Conservation (phyloP, 2,329 filamentous ascomycete species). For the Paecilomyces fulvus region DNA sequence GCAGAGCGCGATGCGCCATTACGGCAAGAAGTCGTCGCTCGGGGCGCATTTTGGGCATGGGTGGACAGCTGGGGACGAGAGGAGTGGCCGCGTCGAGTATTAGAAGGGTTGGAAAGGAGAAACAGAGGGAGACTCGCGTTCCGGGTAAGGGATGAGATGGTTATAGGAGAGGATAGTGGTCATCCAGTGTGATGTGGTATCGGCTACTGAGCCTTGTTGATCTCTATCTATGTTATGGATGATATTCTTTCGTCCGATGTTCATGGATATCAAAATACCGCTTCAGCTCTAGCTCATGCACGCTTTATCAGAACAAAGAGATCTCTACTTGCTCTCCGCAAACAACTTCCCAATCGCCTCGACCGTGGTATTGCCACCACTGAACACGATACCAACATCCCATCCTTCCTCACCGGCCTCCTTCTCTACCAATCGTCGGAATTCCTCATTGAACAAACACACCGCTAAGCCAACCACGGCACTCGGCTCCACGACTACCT, state of each 20-base stretch:
- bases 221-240: not conserved
- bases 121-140: constrained; percentile 22
- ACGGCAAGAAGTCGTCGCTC: constrained; percentile 26
- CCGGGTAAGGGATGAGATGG: constrained; percentile 9
- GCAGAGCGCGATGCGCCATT: constrained; percentile 25
- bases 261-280: not conserved
- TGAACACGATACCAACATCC: constrained; percentile 56
- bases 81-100: constrained; percentile 17
- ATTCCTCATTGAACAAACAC: constrained; percentile 77
- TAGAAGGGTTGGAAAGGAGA: constrained; percentile 17
- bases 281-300: not conserved
- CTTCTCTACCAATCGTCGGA: constrained; percentile 53
- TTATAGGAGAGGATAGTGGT: not conserved
- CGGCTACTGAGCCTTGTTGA: not conserved
- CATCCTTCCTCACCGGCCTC: constrained; percentile 67
- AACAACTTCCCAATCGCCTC: constrained; percentile 53
- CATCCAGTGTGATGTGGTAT: not conserved
- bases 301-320: not conserved
- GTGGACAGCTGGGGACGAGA: constrained; percentile 28
- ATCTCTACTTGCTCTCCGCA: constrained; percentile 3
- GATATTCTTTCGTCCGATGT: not conserved
- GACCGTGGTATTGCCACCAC: constrained; percentile 57
- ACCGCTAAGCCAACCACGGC: constrained; percentile 77
- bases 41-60: constrained; percentile 27
- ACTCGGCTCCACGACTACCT: constrained; percentile 84